Evolutionary conservation across 345 rosid species (phyloP).

Genomic region (Jatropha curcas): DNA sequence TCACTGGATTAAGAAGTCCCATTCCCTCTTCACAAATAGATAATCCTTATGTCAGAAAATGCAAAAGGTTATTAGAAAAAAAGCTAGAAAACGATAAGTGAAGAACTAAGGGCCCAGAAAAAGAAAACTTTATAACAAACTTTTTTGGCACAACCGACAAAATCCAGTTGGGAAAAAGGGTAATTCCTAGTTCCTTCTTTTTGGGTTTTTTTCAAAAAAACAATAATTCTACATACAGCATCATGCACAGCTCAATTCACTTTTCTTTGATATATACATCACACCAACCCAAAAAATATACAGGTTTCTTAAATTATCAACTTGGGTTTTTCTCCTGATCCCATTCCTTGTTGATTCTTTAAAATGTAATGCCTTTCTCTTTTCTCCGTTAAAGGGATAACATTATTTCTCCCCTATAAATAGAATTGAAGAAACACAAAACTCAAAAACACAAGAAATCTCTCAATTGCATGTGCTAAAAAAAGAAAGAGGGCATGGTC

Average conservation of each 20-base stretch:
- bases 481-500: constrained; percentile 2
- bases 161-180: neutral
- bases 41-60: neutral
- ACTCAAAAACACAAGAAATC: neutral
- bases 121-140: neutral
- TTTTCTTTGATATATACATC: constrained; percentile 17
- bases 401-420: constrained; percentile 2
- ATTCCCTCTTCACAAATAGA: neutral
- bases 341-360: constrained; percentile 22
- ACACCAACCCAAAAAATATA: too few species aligned
- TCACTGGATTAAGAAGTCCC: neutral
- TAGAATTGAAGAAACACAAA: neutral
- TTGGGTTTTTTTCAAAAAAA: neutral
- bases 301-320: too few species aligned
- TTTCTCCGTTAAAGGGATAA: constrained; percentile 14
- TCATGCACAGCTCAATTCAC: constrained; percentile 20
- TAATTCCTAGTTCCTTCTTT: neutral
- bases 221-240: neutral
- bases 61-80: too few species aligned
- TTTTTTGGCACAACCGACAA: neutral
- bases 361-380: constrained; percentile 23
- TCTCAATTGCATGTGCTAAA: neutral
- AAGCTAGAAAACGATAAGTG: neutral
- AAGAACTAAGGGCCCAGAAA: neutral
- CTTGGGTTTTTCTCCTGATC: constrained; percentile 25